Evolutionary conservation across 305 asterid genomes (phyloP).

Genomic region (Stenogyne calaminthoides): DNA sequence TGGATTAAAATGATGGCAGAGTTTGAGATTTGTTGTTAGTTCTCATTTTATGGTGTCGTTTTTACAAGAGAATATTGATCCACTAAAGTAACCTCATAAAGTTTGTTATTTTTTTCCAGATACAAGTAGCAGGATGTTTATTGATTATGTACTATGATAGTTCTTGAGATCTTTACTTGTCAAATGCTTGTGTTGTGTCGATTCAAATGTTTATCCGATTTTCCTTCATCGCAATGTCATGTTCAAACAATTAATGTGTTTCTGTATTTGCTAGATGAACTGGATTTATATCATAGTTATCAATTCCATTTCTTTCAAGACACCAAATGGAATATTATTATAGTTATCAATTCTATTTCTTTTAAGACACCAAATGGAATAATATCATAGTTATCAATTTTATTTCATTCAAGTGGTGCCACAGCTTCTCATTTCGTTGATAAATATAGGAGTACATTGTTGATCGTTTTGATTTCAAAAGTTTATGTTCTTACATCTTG

Average conservation of each 20-base stretch:
- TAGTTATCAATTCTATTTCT: too few species aligned
- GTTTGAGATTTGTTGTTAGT: conserved; percentile 17
- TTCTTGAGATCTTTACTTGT: conserved; percentile 13
- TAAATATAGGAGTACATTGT: too few species aligned
- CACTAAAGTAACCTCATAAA: conserved; percentile 23
- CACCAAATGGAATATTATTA: too few species aligned
- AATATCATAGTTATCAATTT: too few species aligned
- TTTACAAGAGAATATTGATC: conserved; percentile 26
- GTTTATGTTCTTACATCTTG: too few species aligned
- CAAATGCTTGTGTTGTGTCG: conserved; percentile 5
- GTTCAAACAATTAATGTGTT: not conserved
- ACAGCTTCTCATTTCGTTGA: too few species aligned
- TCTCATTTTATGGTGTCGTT: conserved; percentile 28
- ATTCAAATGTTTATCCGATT: not conserved
- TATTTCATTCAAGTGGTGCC: too few species aligned
- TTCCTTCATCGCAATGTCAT: not conserved
- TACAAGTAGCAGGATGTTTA: conserved; percentile 26
- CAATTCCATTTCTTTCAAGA: too few species aligned
- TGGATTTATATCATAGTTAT: too few species aligned
- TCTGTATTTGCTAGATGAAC: too few species aligned
- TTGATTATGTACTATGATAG: conserved; percentile 11
- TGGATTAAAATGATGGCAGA: conserved; percentile 38
- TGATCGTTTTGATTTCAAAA: too few species aligned
- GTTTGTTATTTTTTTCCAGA: conserved; percentile 32
- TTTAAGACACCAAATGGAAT: too few species aligned